Conservation (phyloP, 371 early-diverging fungal genomes). For the Saksenaea vasiformis region DNA sequence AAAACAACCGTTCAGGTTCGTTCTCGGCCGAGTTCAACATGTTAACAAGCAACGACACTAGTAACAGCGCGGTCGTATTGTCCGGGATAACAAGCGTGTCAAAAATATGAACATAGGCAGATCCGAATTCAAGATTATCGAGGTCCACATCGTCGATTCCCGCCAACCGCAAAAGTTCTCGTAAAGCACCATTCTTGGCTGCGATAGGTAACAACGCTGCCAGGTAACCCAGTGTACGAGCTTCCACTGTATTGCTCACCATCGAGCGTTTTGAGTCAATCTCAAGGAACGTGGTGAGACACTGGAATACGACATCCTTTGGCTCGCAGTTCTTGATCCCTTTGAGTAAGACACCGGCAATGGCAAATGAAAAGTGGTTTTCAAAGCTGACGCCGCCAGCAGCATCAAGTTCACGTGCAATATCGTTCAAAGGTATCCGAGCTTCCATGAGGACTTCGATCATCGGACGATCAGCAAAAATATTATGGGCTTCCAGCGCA, state of each 20-base stretch:
- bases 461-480: constrained; percentile 66
- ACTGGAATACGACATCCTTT: constrained; percentile 69
- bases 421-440: constrained; percentile 66
- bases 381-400: constrained; percentile 79
- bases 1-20: constrained; percentile 80
- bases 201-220: constrained; percentile 75
- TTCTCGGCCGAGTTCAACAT: constrained; percentile 83
- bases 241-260: constrained; percentile 53
- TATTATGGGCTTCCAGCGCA: constrained; percentile 70
- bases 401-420: constrained; percentile 69
- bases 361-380: constrained; percentile 85
- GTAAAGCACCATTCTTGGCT: constrained; percentile 62
- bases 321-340: constrained; percentile 79
- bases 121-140: constrained; percentile 52
- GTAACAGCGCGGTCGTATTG: constrained; percentile 69
- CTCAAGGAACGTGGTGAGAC: constrained; percentile 72
- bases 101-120: constrained; percentile 63
- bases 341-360: constrained; percentile 77
- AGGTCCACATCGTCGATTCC: constrained; percentile 56
- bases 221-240: constrained; percentile 72
- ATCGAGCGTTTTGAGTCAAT: constrained; percentile 60
- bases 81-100: constrained; percentile 72
- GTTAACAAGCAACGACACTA: constrained; percentile 77
- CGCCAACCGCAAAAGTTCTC: constrained; percentile 63
- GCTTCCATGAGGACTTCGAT: constrained; percentile 70